These are phyloP conservation scores for Tephrocybe sp. DNA, from an alignment of 768 basidiomycete genomes.

Conservation along the genomic window DNA sequence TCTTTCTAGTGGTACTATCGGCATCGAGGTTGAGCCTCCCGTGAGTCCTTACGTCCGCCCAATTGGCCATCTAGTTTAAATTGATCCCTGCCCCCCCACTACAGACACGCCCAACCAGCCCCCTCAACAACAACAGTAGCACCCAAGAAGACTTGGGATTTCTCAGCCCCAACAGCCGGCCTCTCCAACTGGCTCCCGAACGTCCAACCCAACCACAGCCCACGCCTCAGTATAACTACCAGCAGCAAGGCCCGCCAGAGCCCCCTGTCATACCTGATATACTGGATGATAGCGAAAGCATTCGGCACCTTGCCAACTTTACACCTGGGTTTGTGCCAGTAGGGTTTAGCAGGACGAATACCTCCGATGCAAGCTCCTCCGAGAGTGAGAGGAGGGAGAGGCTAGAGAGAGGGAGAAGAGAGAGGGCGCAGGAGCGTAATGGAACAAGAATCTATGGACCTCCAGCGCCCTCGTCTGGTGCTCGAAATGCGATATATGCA, in stretches of 20 bases:
- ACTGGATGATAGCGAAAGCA: neutral
- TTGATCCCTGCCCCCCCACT: neutral
- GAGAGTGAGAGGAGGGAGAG: neutral
- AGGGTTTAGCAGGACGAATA: neutral
- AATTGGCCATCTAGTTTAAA: neutral
- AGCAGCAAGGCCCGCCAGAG: neutral
- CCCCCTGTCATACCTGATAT: constrained; percentile 16
- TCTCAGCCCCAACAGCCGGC: constrained; percentile 2
- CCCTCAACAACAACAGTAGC: neutral
- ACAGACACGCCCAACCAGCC: constrained; percentile 5
- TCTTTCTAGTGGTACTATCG: constrained; percentile 9
- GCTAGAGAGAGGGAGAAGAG: neutral
- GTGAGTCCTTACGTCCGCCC: constrained; percentile 5
- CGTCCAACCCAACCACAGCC: neutral
- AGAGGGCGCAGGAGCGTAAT: neutral
- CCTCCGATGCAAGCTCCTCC: constrained; percentile 2
- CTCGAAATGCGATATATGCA: neutral
- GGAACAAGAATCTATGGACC: constrained; percentile 1
- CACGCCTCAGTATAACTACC: neutral
- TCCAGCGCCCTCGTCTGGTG: constrained; percentile 2
- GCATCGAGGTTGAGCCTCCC: constrained; percentile 16
- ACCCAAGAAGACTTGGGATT: neutral
- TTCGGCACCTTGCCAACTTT: constrained; percentile 8
- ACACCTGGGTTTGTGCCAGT: neutral
- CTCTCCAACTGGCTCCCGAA: constrained; percentile 1